A percentile compares a stretch with the other conserved stretches of the same genome.
These are phyloP conservation scores for Astrephomene gubernaculifera DNA, from an alignment of 139 green algal species.

Conservation along the genomic window DNA sequence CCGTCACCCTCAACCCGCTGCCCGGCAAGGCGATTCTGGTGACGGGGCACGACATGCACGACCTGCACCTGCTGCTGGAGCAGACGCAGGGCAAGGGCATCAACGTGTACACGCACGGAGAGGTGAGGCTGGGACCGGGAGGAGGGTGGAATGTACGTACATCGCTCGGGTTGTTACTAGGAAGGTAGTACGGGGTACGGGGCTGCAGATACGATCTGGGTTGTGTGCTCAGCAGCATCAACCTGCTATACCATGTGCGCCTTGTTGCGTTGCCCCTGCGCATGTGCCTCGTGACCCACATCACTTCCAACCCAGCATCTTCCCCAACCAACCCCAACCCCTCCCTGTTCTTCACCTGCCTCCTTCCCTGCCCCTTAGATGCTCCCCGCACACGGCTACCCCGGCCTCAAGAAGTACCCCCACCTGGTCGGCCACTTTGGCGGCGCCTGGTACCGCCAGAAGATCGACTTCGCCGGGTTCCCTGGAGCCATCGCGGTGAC, in stretches of 20 bases:
- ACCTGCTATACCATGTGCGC: background rate
- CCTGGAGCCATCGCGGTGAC: slow-evolving; percentile 76
- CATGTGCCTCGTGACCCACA: background rate
- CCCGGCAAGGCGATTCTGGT: slow-evolving; percentile 81
- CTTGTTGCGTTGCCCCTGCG: too few species aligned
- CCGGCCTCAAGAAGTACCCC: slow-evolving; percentile 66
- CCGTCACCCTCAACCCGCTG: slow-evolving; percentile 68
- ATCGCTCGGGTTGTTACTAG: too few species aligned
- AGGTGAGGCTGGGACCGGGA: background rate
- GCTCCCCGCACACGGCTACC: slow-evolving; percentile 82
- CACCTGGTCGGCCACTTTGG: slow-evolving; percentile 75
- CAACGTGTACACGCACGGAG: slow-evolving; percentile 83
- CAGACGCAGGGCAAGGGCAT: slow-evolving; percentile 78
- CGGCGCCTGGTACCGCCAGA: slow-evolving; percentile 77
- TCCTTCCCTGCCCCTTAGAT: slow-evolving; percentile 56
- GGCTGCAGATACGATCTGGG: background rate
- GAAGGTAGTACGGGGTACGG: background rate
- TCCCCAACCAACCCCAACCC: background rate
- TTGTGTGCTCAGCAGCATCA: background rate
- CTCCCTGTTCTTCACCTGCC: background rate
- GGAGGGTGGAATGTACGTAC: too few species aligned
- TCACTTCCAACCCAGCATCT: background rate
- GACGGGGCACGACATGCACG: slow-evolving; percentile 82
- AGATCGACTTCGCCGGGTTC: slow-evolving; percentile 73
- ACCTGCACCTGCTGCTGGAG: slow-evolving; percentile 75